These are phyloP conservation scores for Debaryomyces nepalensis DNA, from an alignment of 1,139 yeast genomes.

Conservation along the genomic window DNA sequence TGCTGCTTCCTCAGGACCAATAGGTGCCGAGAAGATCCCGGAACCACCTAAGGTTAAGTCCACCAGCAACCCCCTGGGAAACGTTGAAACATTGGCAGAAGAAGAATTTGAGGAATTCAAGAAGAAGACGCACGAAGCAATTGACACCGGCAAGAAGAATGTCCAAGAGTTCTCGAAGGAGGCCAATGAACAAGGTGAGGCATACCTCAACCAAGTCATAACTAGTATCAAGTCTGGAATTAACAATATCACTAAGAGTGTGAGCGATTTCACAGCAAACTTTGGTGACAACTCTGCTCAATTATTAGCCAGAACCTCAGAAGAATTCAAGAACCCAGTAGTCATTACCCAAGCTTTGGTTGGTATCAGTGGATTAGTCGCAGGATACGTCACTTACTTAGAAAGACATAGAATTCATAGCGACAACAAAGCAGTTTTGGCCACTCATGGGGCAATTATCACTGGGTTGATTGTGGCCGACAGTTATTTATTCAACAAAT, in stretches of 20 bases:
- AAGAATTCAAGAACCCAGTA: constrained; percentile 65
- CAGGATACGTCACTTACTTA: constrained; percentile 54
- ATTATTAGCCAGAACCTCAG: constrained; percentile 20
- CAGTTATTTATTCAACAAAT: constrained; percentile 55
- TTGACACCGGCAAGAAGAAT: constrained; percentile 22
- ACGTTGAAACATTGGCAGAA: constrained; percentile 33
- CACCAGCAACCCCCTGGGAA: constrained; percentile 31
- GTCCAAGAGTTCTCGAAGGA: constrained; percentile 26
- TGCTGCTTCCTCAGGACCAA: constrained; percentile 45
- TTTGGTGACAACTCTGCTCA: constrained; percentile 17
- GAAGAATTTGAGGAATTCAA: constrained; percentile 36
- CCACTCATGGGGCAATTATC: constrained; percentile 56
- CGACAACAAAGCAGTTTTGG: constrained; percentile 51
- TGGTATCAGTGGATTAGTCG: constrained; percentile 53
- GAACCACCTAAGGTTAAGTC: constrained; percentile 32
- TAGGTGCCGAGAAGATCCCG: constrained; percentile 27
- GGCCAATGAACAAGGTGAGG: constrained; percentile 31
- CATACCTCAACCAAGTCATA: constrained; percentile 25
- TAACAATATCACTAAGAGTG: constrained; percentile 1
- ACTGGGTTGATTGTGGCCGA: constrained; percentile 61
- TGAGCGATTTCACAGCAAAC: constrained; percentile 14
- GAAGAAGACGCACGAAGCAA: constrained; percentile 27
- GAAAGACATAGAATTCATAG: constrained; percentile 57
- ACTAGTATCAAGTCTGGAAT: constrained; percentile 10
- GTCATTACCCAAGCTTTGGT: constrained; percentile 59